Percentiles rank a stretch among this genome's conserved stretches.
These are phyloP conservation scores for Blastocladiella britannica DNA, from an alignment of 192 early-diverging fungal species.

Conservation along the genomic window DNA sequence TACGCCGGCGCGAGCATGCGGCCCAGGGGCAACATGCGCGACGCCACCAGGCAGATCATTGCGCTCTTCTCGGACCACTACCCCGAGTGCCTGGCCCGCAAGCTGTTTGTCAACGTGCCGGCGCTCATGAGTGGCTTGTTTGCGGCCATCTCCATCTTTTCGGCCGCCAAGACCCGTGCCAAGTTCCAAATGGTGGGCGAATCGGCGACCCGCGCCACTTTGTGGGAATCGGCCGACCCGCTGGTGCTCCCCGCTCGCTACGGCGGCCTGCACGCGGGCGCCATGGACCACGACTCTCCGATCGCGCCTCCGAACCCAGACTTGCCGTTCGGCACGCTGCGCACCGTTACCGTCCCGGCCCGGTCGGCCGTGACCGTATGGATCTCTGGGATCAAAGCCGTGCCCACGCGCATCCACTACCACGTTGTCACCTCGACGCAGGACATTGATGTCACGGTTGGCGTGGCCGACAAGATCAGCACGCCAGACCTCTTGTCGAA, in stretches of 20 bases:
- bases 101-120: slow-evolving; percentile 14
- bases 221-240: slow-evolving; percentile 4
- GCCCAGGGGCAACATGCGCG: slow-evolving; percentile 7
- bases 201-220: neutral
- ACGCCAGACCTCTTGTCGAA: no score
- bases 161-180: slow-evolving; percentile 7
- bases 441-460: no score
- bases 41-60: slow-evolving; percentile 14
- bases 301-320: no score
- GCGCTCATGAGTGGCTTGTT: slow-evolving; percentile 10
- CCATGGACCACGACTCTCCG: no score
- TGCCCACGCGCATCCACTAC: no score
- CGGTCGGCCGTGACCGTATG: no score
- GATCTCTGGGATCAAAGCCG: no score
- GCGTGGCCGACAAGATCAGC: no score
- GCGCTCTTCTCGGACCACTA: slow-evolving; percentile 13
- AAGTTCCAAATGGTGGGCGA: slow-evolving; percentile 9
- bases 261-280: slow-evolving; percentile 4
- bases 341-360: no score
- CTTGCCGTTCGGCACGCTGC: no score
- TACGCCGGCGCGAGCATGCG: slow-evolving; percentile 9
- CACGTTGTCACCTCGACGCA: no score
- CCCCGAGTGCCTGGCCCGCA: slow-evolving; percentile 14
- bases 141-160: slow-evolving; percentile 6
- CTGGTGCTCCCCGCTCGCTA: slow-evolving; percentile 5